phyloP scores from a whole-genome alignment of 768 basidiomycete genomes.

The Suillus hirtellus region DNA sequence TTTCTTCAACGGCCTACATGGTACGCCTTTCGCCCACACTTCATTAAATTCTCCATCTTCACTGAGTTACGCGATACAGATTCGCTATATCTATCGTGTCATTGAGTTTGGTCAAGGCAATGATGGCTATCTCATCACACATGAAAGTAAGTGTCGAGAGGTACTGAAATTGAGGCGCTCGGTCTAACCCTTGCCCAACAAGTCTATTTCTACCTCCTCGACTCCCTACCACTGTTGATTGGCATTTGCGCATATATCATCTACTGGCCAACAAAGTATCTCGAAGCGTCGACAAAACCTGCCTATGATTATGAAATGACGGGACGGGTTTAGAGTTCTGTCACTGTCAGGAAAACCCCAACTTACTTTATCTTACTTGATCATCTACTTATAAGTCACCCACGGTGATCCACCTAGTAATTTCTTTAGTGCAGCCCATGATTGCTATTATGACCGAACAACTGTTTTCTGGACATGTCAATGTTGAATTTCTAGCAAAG shows the following conservation, averaged over 20 bases:
- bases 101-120: constrained; percentile 22
- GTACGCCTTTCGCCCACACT: constrained; percentile 17
- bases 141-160: constrained; percentile 23
- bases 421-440: too few species aligned
- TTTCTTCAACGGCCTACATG: constrained; percentile 26
- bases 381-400: too few species aligned
- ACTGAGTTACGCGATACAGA: constrained; percentile 12
- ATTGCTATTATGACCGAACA: too few species aligned
- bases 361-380: too few species aligned
- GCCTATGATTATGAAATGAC: background rate
- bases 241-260: constrained; percentile 25
- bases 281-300: constrained; percentile 8
- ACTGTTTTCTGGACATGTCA: too few species aligned
- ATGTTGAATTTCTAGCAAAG: too few species aligned
- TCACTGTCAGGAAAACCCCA: too few species aligned
- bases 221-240: constrained; percentile 29
- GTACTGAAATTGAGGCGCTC: background rate
- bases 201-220: constrained; percentile 33
- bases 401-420: too few species aligned
- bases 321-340: background rate
- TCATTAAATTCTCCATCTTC: background rate
- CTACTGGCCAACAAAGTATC: constrained; percentile 31
- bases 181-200: constrained; percentile 2
- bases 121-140: constrained; percentile 21
- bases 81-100: constrained; percentile 33